Conservation (phyloP, 495 filamentous ascomycete genomes). For the Penicillium psychrofluorescens region DNA sequence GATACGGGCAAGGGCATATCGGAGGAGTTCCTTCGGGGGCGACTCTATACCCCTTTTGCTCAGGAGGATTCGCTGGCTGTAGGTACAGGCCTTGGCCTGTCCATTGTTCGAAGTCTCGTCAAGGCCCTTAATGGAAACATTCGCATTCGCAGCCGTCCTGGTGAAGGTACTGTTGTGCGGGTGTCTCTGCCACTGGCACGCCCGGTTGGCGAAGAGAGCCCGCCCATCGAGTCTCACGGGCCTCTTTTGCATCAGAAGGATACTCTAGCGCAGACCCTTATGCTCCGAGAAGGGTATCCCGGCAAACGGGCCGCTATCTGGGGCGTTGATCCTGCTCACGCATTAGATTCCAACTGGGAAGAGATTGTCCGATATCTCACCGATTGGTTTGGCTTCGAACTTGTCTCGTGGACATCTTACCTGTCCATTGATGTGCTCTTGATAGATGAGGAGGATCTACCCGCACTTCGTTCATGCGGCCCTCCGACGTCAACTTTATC, state of each 20-base stretch:
- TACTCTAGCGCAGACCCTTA: slow-evolving; percentile 12
- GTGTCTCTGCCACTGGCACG: slow-evolving; percentile 39
- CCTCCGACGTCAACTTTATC: slow-evolving; percentile 13
- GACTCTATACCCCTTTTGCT: slow-evolving; percentile 65
- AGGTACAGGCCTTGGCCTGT: slow-evolving; percentile 46
- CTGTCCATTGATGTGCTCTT: slow-evolving; percentile 32
- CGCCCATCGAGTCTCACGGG: slow-evolving; percentile 8
- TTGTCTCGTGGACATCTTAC: slow-evolving; percentile 27
- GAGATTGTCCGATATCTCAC: slow-evolving; percentile 26
- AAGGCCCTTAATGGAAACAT: slow-evolving; percentile 47
- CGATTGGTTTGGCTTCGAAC: slow-evolving; percentile 39
- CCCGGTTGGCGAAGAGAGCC: slow-evolving; percentile 21
- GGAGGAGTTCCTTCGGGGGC: slow-evolving; percentile 61
- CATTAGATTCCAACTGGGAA: slow-evolving; percentile 11
- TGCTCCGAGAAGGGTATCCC: slow-evolving; percentile 22
- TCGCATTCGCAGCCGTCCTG: slow-evolving; percentile 41
- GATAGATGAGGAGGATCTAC: slow-evolving; percentile 30
- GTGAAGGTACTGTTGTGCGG: slow-evolving; percentile 44
- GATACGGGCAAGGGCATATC: slow-evolving; percentile 72
- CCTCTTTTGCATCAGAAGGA: slow-evolving; percentile 16
- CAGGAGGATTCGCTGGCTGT: slow-evolving; percentile 61
- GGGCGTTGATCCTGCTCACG: slow-evolving; percentile 12
- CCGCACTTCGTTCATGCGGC: slow-evolving; percentile 7
- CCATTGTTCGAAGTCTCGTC: slow-evolving; percentile 49
- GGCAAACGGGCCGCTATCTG: slow-evolving; percentile 21